Evolutionary conservation across 257 asterid genomes (phyloP).

Genomic region (Mentha longifolia): DNA sequence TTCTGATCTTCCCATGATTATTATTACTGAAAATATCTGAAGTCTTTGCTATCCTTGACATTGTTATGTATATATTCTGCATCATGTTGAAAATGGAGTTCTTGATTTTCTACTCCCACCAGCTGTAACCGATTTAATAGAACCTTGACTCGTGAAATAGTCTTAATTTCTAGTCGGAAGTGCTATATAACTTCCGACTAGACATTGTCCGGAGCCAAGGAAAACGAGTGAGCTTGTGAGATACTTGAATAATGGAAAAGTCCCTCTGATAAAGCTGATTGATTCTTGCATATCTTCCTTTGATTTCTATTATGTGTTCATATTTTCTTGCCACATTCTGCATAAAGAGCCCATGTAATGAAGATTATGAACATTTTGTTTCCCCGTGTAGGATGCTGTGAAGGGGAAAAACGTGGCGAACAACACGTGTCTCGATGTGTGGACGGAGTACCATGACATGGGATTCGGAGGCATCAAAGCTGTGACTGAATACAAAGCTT

Average conservation of each 20-base stretch:
- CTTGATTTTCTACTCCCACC: too few relatives aligned
- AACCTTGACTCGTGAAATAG: not conserved
- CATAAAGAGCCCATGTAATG: not conserved
- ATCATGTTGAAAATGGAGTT: too few relatives aligned
- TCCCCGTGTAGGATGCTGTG: conserved; percentile 64
- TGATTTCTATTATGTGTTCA: not conserved
- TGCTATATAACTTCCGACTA: not conserved
- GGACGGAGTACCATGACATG: conserved; percentile 91
- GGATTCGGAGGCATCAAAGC: conserved; percentile 76
- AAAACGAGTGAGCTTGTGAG: not conserved
- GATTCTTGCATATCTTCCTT: not conserved
- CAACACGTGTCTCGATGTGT: conserved; percentile 66
- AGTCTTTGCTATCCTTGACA: not conserved
- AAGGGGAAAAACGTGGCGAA: conserved; percentile 68
- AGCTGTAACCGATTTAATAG: not conserved
- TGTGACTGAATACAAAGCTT: conserved; percentile 69
- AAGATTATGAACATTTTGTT: conserved; percentile 1
- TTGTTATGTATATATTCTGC: too few relatives aligned
- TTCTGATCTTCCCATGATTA: not conserved
- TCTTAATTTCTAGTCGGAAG: not conserved
- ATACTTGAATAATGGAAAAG: not conserved
- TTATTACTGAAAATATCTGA: not conserved
- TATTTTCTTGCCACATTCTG: not conserved
- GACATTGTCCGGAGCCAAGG: too few relatives aligned
- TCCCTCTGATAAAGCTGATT: not conserved